Percentiles rank a stretch among this genome's conserved stretches.
Evolutionary conservation across 108 stramenopile species (phyloP).

Genomic region (Fragilariopsis cylindrus): DNA sequence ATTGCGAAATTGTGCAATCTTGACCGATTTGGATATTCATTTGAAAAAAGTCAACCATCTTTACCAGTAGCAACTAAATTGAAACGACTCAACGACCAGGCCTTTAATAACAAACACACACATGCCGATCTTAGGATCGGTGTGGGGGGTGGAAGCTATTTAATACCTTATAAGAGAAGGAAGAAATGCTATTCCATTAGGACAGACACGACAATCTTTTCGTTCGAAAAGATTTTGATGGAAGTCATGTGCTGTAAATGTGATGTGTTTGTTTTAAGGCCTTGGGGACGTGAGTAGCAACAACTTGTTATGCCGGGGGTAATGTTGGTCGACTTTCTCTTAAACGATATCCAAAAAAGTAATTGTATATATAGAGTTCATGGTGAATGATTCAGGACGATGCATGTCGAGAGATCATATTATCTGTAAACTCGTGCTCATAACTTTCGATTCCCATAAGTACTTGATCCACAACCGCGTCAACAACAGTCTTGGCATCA

Average conservation of each 20-base stretch:
- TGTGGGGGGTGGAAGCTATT: not conserved
- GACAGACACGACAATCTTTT: slow-evolving; percentile 3
- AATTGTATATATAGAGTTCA: slow-evolving; percentile 13
- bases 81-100: no score
- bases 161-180: not conserved
- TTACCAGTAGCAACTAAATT: no score
- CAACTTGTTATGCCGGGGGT: not conserved
- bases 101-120: not conserved
- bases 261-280: slow-evolving; percentile 16
- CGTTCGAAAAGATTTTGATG: slow-evolving; percentile 5
- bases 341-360: not conserved
- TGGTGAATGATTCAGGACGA: slow-evolving; percentile 74
- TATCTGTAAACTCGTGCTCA: slow-evolving; percentile 65
- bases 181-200: not conserved
- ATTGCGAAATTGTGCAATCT: slow-evolving; percentile 18
- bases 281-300: not conserved
- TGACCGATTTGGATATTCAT: slow-evolving; percentile 14
- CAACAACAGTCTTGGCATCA: slow-evolving; percentile 5
- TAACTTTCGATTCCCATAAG: slow-evolving; percentile 19
- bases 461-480: slow-evolving; percentile 14
- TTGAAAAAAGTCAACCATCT: slow-evolving; percentile 1
- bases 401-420: slow-evolving; percentile 91
- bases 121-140: slow-evolving; percentile 6
- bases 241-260: slow-evolving; percentile 21
- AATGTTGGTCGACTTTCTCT: not conserved